phyloP scores from a whole-genome alignment of 2,329 filamentous ascomycete genomes.

The Aspergillus caelatus region DNA sequence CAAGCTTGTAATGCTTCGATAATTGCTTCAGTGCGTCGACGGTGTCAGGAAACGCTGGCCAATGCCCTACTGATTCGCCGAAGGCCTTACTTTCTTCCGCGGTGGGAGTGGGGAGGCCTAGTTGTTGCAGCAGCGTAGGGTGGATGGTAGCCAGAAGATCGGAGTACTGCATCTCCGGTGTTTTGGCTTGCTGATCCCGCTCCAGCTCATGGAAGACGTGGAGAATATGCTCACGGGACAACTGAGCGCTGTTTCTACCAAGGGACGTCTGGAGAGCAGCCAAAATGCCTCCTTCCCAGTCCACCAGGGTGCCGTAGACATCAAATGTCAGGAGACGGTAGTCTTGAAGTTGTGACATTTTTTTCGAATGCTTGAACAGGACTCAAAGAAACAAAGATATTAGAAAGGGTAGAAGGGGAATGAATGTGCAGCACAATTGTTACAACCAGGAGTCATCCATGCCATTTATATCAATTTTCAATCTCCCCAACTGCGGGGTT shows the following conservation, averaged over 20 bases:
- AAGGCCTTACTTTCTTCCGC: conserved; percentile 48
- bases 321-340: conserved; percentile 69
- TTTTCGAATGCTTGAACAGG: conserved; percentile 4
- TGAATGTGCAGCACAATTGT: no score
- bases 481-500: no score
- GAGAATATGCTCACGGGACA: conserved; percentile 27
- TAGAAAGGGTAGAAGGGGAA: not conserved
- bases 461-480: no score
- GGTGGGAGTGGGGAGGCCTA: conserved; percentile 29
- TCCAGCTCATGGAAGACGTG: conserved; percentile 36
- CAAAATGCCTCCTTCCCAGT: conserved; percentile 73
- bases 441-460: no score
- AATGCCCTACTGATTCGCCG: conserved; percentile 52
- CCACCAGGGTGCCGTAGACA: conserved; percentile 77
- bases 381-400: not conserved
- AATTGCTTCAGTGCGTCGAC: conserved; percentile 56
- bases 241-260: conserved; percentile 44
- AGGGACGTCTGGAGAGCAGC: conserved; percentile 51
- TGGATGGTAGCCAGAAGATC: conserved; percentile 58
- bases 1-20: conserved; percentile 55
- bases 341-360: conserved; percentile 33
- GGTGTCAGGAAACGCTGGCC: conserved; percentile 62
- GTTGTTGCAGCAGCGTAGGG: conserved; percentile 18
- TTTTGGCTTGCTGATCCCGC: conserved; percentile 52
- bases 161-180: conserved; percentile 63